Conservation (phyloP, 1,284 basidiomycete species). For the Leccinum variabile region DNA sequence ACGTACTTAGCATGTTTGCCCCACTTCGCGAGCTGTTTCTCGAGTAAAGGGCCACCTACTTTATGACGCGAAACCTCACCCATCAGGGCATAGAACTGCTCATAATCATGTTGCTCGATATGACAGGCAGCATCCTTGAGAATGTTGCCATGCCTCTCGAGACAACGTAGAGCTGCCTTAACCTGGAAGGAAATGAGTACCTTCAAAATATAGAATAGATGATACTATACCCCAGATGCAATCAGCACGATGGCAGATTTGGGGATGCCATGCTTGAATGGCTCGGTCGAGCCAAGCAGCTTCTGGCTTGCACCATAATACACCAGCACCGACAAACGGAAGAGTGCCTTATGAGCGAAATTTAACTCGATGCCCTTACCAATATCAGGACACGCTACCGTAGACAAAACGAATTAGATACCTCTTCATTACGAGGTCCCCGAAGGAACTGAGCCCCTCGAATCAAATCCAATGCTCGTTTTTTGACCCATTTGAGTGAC, state of each 20-base stretch:
- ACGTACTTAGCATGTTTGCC: not conserved
- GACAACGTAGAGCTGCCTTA: not conserved
- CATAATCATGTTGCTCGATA: not conserved
- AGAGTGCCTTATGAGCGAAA: not conserved
- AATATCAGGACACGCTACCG: not conserved
- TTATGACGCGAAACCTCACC: not conserved
- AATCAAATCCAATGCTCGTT: not conserved
- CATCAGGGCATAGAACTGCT: not conserved
- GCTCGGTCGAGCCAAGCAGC: not conserved
- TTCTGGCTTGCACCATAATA: conserved; percentile 4
- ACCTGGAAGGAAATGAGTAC: not conserved
- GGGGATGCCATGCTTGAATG: not conserved
- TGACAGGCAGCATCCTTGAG: not conserved
- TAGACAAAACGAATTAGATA: not conserved
- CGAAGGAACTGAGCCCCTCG: not conserved
- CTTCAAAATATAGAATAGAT: not conserved
- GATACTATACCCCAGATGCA: not conserved
- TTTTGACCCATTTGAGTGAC: not conserved
- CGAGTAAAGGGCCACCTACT: not conserved
- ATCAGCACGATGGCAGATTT: not conserved
- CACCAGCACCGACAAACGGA: not conserved
- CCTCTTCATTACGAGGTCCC: not conserved
- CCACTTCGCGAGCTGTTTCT: not conserved
- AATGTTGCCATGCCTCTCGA: not conserved
- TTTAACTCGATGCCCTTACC: not conserved